phyloP scores from a whole-genome alignment of 176 grass and related monocot species.

The Carex kokanica region DNA sequence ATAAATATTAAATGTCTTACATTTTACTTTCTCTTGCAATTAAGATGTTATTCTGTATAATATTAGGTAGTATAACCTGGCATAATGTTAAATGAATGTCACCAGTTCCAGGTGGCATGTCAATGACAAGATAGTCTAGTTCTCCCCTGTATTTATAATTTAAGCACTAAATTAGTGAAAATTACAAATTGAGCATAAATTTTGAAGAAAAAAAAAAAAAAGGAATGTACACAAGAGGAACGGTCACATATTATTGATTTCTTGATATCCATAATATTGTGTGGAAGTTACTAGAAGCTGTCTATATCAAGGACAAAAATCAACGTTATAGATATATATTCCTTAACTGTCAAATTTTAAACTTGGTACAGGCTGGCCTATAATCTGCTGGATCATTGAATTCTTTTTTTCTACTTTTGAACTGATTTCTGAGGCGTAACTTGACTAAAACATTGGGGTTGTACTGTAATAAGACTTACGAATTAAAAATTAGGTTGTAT shows the following conservation, averaged over 20 bases:
- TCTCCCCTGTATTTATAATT: slow-evolving; percentile 67
- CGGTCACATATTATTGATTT: slow-evolving; percentile 9
- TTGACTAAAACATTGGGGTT: background rate
- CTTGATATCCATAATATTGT: background rate
- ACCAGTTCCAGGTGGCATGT: slow-evolving; percentile 98
- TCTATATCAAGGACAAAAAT: slow-evolving; percentile 5
- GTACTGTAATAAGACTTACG: no score
- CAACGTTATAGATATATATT: background rate
- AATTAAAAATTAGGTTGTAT: background rate
- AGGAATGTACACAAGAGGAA: background rate
- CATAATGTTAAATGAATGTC: slow-evolving; percentile 98
- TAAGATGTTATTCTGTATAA: slow-evolving; percentile 20
- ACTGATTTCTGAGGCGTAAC: background rate
- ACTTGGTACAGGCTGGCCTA: background rate
- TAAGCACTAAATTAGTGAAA: background rate
- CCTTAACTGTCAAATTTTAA: background rate
- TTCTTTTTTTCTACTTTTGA: background rate
- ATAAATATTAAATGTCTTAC: background rate
- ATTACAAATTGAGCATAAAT: background rate
- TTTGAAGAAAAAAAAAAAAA: background rate
- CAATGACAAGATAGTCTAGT: slow-evolving; percentile 93
- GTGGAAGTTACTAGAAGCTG: background rate
- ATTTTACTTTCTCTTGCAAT: slow-evolving; percentile 8
- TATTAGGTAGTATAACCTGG: slow-evolving; percentile 50
- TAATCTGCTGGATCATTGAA: background rate